Conservation (phyloP, 1,284 basidiomycete species). For the Pseudozyma thailandica region DNA sequence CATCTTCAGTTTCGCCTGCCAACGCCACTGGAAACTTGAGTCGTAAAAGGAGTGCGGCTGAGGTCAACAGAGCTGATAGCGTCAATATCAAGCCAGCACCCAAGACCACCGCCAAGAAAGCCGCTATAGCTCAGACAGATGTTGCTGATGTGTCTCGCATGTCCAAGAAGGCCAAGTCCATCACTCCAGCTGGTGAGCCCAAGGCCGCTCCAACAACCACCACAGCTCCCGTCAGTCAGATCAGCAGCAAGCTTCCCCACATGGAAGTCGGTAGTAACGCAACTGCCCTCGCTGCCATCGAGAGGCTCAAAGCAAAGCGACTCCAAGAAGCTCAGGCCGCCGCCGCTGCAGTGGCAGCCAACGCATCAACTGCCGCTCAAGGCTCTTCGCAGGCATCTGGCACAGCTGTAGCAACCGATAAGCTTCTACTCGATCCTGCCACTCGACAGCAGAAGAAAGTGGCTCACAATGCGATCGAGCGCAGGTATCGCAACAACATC, state of each 20-base stretch:
- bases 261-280: conserved; percentile 60
- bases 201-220: conserved; percentile 6
- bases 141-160: conserved; percentile 9
- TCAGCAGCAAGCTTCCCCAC: conserved; percentile 49
- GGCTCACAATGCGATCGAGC: conserved; percentile 66
- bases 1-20: not conserved
- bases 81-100: conserved; percentile 1
- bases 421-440: conserved; percentile 26
- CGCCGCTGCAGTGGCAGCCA: conserved; percentile 38
- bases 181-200: conserved; percentile 7
- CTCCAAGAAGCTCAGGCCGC: conserved; percentile 40
- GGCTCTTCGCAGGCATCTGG: not conserved
- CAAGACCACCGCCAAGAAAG: conserved; percentile 16
- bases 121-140: conserved; percentile 11
- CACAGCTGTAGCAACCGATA: conserved; percentile 17
- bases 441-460: conserved; percentile 59
- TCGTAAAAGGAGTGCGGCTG: conserved; percentile 18
- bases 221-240: conserved; percentile 15
- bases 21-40: not conserved
- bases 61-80: conserved; percentile 2
- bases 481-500: conserved; percentile 67
- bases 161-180: conserved; percentile 34
- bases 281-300: conserved; percentile 53
- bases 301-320: conserved; percentile 51
- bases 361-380: conserved; percentile 12